These are phyloP conservation scores for Exophiala alcalophila DNA, from an alignment of 2,329 filamentous ascomycete genomes.

Conservation along the genomic window DNA sequence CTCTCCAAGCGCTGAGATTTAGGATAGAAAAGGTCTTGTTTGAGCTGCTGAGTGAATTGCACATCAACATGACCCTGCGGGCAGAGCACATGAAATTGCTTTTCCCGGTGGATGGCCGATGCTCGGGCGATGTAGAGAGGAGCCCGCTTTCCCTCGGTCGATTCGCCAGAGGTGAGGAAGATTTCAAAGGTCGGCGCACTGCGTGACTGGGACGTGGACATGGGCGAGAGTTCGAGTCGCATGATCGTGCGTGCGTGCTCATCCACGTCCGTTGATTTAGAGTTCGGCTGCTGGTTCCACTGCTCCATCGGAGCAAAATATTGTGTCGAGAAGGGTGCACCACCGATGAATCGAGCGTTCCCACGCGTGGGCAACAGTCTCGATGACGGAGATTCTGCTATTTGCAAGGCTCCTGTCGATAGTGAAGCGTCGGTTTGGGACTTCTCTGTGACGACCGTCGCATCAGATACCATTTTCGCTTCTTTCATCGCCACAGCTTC, in stretches of 20 bases:
- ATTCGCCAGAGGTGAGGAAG: conserved; percentile 9
- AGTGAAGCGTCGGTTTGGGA: too few species aligned
- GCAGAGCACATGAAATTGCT: conserved; percentile 12
- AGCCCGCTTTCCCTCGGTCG: conserved; percentile 2
- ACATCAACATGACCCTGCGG: conserved; percentile 15
- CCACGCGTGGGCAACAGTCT: too few species aligned
- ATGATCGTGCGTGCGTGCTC: conserved; percentile 6
- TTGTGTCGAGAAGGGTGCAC: conserved; percentile 13
- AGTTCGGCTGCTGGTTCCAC: conserved; percentile 1
- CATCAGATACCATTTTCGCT: background rate
- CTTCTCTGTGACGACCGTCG: background rate
- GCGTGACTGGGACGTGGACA: background rate
- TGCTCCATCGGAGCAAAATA: conserved; percentile 11
- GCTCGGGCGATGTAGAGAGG: conserved; percentile 10
- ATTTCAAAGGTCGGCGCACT: conserved; percentile 16
- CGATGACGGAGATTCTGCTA: too few species aligned
- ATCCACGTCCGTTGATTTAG: background rate
- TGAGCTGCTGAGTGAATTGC: conserved; percentile 10
- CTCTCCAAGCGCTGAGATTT: background rate
- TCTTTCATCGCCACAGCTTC: background rate
- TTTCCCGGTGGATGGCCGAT: conserved; percentile 17
- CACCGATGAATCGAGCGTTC: conserved; percentile 14
- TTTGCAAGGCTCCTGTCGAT: too few species aligned
- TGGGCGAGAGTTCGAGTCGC: conserved; percentile 16
- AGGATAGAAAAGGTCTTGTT: conserved; percentile 17